These are phyloP conservation scores for Mycena maculata DNA, from an alignment of 768 basidiomycete species.

Conservation along the genomic window DNA sequence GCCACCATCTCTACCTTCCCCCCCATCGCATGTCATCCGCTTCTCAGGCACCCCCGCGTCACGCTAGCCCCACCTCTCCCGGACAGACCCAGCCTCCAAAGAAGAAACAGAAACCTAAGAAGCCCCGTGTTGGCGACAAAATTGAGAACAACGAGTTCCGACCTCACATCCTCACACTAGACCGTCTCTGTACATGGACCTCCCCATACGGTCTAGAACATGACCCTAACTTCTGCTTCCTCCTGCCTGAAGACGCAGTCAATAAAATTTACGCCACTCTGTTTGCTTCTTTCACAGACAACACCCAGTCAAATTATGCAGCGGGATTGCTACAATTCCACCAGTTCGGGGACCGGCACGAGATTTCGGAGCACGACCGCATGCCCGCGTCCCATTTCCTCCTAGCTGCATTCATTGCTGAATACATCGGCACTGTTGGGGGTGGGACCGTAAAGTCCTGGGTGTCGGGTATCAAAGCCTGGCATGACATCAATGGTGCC, in stretches of 20 bases:
- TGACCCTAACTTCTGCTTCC: no score
- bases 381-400: constrained; percentile 49
- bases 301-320: constrained; percentile 4
- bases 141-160: constrained; percentile 21
- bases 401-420: constrained; percentile 44
- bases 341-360: constrained; percentile 49
- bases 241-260: no score
- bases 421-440: constrained; percentile 18
- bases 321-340: constrained; percentile 49
- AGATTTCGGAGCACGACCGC: constrained; percentile 41
- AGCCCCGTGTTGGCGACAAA: background rate
- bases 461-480: constrained; percentile 49
- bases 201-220: background rate
- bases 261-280: no score
- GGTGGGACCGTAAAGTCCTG: no score
- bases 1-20: no score
- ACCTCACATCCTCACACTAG: constrained; percentile 34
- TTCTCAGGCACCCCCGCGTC: no score
- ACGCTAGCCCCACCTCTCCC: no score
- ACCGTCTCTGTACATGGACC: background rate
- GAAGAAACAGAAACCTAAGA: background rate
- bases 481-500: constrained; percentile 51
- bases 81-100: background rate
- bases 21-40: constrained; percentile 3
- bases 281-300: constrained; percentile 16